Evolutionary conservation across 805 yeast genomes (phyloP), one percentile per base, ranked within the genome.

Genomic region (Yamadazyma sp.): DNA sequence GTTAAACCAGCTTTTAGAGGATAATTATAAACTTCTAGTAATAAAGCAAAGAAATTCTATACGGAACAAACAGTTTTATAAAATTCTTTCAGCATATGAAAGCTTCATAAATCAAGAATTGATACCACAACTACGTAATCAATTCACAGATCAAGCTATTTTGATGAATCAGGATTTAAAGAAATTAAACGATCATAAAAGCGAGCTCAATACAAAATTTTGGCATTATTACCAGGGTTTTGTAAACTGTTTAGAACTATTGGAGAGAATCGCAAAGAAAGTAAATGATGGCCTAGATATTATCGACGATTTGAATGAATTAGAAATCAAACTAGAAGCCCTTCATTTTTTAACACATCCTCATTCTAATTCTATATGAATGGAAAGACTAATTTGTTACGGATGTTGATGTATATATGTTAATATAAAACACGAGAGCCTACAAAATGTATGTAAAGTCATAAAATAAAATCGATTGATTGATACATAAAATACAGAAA

Each of bases 51-150:
- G 34, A 16, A 56, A 56, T 16, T 33, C 19, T 8, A 29, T 23
- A n/a, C 50, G 44, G 20, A 65, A 64, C 38, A 17, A 35, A 15
- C 46, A 60, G 21, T 40, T 62, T 5, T 35, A 47, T 11, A 32
- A 40, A 21, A 39, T 61, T 0, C 39, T 58, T 10, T 37, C 46
- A 14, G 51, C 51, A 15, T 66, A 64, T 45, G 68, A 64, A 33
- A 33, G 29, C 15, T 50, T 60, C n/a, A 46, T 64, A 3, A 37
- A 50, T 2, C 47, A 43, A 10, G 47, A 47, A 14, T 40, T 65
- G 7, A 29, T 62, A 7, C 70, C 70, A 1, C 35, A 40, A 19
- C 44, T 65, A 15, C 41, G 65, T 11, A 30, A 34, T 13, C 61
- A 58, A 30, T 35, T 38, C 21, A 15, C 25, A 4, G 13, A 24